Conservation (phyloP, 2,329 filamentous ascomycete species). For the Camillea tinctor region DNA sequence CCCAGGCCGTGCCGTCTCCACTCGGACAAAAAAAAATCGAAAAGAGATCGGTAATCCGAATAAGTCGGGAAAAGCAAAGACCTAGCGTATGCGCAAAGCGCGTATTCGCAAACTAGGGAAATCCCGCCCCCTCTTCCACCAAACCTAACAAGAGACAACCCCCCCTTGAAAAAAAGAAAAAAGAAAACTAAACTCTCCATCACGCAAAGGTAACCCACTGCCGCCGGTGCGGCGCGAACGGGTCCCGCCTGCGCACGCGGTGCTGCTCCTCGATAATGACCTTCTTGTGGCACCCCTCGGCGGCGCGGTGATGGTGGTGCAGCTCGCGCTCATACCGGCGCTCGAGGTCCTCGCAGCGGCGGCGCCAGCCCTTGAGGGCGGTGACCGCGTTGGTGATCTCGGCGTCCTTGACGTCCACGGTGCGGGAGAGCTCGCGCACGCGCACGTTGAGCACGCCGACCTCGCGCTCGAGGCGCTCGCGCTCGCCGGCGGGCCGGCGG, state of each 20-base stretch:
- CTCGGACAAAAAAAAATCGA: too few relatives aligned
- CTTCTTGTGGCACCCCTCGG: not conserved
- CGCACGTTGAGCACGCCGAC: slow-evolving; percentile 11
- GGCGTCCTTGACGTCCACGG: slow-evolving; percentile 5
- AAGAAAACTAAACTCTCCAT: not conserved
- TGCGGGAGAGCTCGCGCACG: slow-evolving; percentile 19
- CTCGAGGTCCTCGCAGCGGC: not conserved
- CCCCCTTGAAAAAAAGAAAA: too few relatives aligned
- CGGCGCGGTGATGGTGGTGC: not conserved
- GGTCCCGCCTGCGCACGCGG: not conserved
- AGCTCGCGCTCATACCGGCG: not conserved
- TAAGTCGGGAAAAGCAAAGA: too few relatives aligned
- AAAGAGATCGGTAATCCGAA: too few relatives aligned
- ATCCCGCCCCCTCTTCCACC: too few relatives aligned
- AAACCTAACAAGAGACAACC: too few relatives aligned
- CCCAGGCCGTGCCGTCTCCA: not conserved
- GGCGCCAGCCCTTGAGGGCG: not conserved
- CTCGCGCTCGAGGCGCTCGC: slow-evolving; percentile 19
- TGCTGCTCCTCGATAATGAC: not conserved
- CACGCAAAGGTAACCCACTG: not conserved
- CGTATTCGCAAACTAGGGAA: too few relatives aligned
- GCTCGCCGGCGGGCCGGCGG: slow-evolving; percentile 9
- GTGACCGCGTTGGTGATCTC: slow-evolving; percentile 5
- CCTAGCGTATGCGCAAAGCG: too few relatives aligned
- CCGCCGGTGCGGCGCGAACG: too few relatives aligned